Percentiles rank a stretch among this genome's conserved stretches.
phyloP scores from a whole-genome alignment of 2,329 filamentous ascomycete genomes.

The Alternaria sp. region DNA sequence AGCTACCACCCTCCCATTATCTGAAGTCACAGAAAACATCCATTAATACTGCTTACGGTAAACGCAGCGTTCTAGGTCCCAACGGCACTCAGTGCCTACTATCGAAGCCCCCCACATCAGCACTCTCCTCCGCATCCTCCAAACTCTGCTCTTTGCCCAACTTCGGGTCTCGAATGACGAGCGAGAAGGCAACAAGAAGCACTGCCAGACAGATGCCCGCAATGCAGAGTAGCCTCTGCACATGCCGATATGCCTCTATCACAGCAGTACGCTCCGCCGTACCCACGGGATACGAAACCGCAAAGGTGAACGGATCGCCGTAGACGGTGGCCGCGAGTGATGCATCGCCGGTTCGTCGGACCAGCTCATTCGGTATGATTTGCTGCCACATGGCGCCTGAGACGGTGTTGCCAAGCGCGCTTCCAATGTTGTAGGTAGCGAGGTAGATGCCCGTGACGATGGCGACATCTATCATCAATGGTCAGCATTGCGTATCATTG shows the following conservation, averaged over 20 bases:
- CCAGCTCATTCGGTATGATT: constrained; percentile 56
- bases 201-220: constrained; percentile 61
- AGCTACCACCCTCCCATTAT: not conserved
- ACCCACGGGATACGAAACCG: constrained; percentile 52
- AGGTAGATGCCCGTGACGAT: constrained; percentile 71
- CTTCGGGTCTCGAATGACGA: constrained; percentile 57
- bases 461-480: constrained; percentile 58
- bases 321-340: constrained; percentile 54
- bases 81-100: not conserved
- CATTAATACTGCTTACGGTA: not conserved
- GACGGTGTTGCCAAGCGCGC: constrained; percentile 67
- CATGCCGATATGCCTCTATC: constrained; percentile 56
- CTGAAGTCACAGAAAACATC: not conserved
- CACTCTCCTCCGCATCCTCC: constrained; percentile 50
- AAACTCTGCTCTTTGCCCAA: constrained; percentile 59
- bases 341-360: constrained; percentile 50
- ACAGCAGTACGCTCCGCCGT: constrained; percentile 56
- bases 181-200: constrained; percentile 57
- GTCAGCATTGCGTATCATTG: not conserved
- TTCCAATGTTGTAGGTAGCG: constrained; percentile 70
- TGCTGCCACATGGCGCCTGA: constrained; percentile 72
- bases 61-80: not conserved
- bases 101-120: not conserved
- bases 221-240: constrained; percentile 60
- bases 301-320: constrained; percentile 54